A percentile compares a stretch with the other conserved stretches of the same genome.
Conservation (phyloP, 2,329 filamentous ascomycete species). For the Penicillium sumatraense region DNA sequence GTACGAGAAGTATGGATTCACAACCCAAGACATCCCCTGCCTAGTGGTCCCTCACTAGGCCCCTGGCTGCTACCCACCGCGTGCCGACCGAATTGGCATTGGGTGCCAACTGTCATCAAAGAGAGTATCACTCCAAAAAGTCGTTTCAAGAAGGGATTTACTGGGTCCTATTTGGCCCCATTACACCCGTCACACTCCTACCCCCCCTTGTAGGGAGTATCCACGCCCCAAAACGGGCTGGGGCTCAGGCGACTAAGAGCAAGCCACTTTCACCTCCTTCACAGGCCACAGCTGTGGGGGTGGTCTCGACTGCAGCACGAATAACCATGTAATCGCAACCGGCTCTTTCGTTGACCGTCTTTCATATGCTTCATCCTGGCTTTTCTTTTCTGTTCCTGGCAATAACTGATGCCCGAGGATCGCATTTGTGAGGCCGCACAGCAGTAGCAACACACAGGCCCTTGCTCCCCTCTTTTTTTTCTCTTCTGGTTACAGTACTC, state of each 20-base stretch:
- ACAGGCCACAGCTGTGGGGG: neutral
- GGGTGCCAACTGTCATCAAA: neutral
- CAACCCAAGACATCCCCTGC: neutral
- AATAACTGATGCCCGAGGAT: slow-evolving; percentile 3
- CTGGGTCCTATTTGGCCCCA: neutral
- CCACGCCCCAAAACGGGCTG: slow-evolving; percentile 1
- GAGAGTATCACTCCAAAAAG: neutral
- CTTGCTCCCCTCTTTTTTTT: neutral
- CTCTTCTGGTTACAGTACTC: no score
- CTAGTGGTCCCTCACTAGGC: neutral
- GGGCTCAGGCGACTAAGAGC: slow-evolving; percentile 6
- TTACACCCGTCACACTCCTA: neutral
- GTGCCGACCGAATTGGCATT: neutral
- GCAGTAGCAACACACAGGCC: slow-evolving; percentile 10
- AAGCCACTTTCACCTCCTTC: slow-evolving; percentile 6
- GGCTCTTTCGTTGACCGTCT: slow-evolving; percentile 20
- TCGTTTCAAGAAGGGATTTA: neutral
- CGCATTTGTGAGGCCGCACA: neutral
- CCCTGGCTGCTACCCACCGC: neutral
- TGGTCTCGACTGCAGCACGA: slow-evolving; percentile 2
- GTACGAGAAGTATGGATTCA: neutral
- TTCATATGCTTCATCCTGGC: neutral
- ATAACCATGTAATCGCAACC: neutral
- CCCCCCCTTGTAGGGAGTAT: neutral
- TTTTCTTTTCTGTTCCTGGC: neutral